These are phyloP conservation scores for Oxytropis ochrocephala DNA, from an alignment of 306 rosid genomes.

Conservation along the genomic window DNA sequence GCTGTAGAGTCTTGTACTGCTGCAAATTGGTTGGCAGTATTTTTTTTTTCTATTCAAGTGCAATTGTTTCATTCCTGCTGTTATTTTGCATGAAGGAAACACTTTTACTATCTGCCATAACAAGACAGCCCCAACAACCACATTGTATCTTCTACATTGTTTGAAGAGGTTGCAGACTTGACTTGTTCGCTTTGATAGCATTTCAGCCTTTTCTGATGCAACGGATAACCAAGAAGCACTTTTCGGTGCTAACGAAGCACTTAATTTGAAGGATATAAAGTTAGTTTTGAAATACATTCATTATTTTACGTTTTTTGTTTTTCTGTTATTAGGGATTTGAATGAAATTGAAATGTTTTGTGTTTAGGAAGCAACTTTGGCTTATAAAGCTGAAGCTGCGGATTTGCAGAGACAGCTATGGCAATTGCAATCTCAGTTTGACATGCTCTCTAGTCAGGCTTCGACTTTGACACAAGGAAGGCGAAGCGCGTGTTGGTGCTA, in stretches of 20 bases:
- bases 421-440: constrained; percentile 76
- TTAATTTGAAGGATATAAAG: constrained; percentile 62
- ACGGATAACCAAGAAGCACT: constrained; percentile 84
- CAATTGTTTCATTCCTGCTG: too few species aligned
- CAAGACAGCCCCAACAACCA: too few species aligned
- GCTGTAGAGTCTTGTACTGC: too few species aligned
- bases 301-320: neutral
- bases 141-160: too few species aligned
- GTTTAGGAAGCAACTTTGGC: constrained; percentile 70
- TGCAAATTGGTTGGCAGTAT: too few species aligned
- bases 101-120: too few species aligned
- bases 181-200: constrained; percentile 93
- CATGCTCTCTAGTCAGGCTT: constrained; percentile 78
- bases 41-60: too few species aligned
- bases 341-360: constrained; percentile 1
- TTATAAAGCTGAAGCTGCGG: constrained; percentile 66
- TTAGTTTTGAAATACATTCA: neutral
- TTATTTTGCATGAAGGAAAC: too few species aligned
- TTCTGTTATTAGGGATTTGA: neutral
- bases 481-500: constrained; percentile 90
- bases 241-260: constrained; percentile 80
- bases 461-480: constrained; percentile 82
- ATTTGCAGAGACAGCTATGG: constrained; percentile 69
- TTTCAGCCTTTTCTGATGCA: constrained; percentile 81
- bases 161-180: too few species aligned